Evolutionary conservation across 73 alveolate genomes (phyloP).

Genomic region (Breviolum minutum): DNA sequence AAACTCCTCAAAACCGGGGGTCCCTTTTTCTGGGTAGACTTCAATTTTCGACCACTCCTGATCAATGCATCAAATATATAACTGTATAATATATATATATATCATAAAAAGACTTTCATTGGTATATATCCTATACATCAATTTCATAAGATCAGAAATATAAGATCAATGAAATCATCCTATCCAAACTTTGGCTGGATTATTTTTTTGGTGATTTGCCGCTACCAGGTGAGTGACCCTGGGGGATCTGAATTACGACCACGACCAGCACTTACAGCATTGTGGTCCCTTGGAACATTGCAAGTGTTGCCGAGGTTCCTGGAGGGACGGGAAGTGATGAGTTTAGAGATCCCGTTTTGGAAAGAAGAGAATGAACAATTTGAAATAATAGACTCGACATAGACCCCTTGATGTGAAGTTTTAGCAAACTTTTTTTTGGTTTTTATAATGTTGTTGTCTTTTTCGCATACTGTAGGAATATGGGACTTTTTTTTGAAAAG

Average conservation of each 20-base stretch:
- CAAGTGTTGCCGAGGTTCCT: conserved; percentile 50
- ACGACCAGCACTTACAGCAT: conserved; percentile 68
- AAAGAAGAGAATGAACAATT: too few species aligned
- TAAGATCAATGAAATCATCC: background rate
- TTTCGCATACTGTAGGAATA: too few species aligned
- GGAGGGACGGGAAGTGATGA: background rate
- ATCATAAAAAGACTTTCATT: background rate
- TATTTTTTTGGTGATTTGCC: background rate
- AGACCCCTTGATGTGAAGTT: too few species aligned
- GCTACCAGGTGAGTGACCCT: conserved; percentile 46
- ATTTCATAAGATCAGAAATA: background rate
- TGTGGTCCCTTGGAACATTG: conserved; percentile 76
- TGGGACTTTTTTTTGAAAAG: too few species aligned
- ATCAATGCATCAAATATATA: too few species aligned
- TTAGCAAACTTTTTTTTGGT: too few species aligned
- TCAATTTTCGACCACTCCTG: too few species aligned
- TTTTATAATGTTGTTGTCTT: background rate
- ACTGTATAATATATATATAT: too few species aligned
- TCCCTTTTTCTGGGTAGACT: too few species aligned
- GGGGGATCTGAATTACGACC: conserved; percentile 63
- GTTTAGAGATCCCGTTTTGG: background rate
- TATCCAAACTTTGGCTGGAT: background rate
- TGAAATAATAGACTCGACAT: too few species aligned
- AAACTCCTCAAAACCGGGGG: too few species aligned
- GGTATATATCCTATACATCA: background rate